Percentiles rank a stretch among this genome's conserved stretches.
phyloP scores from a whole-genome alignment of 78 protist species.

The Planoprotostelium fungivorum region DNA sequence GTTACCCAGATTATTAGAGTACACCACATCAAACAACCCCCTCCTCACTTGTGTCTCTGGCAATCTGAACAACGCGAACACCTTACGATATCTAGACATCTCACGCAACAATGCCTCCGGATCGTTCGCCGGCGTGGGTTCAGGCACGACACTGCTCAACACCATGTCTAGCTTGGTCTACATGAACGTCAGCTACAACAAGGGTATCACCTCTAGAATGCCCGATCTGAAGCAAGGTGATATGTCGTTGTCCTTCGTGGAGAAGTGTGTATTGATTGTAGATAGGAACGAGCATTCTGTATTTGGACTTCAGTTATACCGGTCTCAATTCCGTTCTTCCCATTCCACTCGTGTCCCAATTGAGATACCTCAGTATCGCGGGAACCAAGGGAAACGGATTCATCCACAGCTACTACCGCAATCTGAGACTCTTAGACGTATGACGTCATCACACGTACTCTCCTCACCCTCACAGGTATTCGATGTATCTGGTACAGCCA shows the following conservation, averaged over 20 bases:
- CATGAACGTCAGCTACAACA: background rate
- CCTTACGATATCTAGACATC: too few relatives aligned
- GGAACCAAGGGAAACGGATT: background rate
- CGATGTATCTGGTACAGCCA: background rate
- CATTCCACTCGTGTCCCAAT: background rate
- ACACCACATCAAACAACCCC: too few relatives aligned
- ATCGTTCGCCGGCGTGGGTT: too few relatives aligned
- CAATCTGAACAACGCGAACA: too few relatives aligned
- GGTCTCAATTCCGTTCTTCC: background rate
- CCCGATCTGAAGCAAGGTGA: background rate
- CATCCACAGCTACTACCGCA: background rate
- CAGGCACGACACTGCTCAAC: background rate
- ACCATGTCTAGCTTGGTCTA: background rate
- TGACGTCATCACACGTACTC: too few relatives aligned
- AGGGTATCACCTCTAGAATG: background rate
- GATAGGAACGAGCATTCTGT: background rate
- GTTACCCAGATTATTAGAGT: too few relatives aligned
- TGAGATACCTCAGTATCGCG: background rate
- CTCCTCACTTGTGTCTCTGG: too few relatives aligned
- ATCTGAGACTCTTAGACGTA: background rate
- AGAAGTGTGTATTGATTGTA: background rate
- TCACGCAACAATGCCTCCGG: too few relatives aligned
- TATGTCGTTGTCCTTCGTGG: background rate
- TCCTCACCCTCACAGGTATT: too few relatives aligned
- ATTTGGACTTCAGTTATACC: background rate